These are phyloP conservation scores for Malus fusca DNA, from an alignment of 306 rosid genomes.

Conservation along the genomic window DNA sequence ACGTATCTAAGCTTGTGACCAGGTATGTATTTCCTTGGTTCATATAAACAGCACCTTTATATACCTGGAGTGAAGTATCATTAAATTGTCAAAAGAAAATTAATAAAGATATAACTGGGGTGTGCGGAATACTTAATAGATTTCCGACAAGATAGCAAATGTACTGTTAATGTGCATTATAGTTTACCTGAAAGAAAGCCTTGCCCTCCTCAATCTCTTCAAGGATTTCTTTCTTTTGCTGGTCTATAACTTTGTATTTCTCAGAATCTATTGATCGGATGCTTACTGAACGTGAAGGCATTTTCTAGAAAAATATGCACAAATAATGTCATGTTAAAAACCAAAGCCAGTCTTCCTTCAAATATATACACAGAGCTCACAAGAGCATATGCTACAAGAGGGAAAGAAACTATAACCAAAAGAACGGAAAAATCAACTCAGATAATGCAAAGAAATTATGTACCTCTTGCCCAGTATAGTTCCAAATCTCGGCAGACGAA, in stretches of 20 bases:
- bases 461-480: constrained; percentile 77
- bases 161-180: neutral
- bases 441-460: constrained; percentile 5
- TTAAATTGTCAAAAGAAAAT: neutral
- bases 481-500: constrained; percentile 55
- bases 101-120: neutral
- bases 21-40: constrained; percentile 83
- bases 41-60: constrained; percentile 91
- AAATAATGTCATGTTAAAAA: neutral
- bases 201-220: constrained; percentile 98
- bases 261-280: constrained; percentile 77
- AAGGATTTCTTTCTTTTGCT: constrained; percentile 46
- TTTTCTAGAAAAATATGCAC: constrained; percentile 41
- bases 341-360: neutral
- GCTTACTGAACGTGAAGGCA: constrained; percentile 62
- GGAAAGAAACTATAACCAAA: constrained; percentile 6
- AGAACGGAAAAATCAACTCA: constrained; percentile 13
- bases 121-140: neutral
- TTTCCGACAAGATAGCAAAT: neutral
- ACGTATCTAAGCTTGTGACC: constrained; percentile 59
- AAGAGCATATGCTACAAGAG: neutral
- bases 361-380: constrained; percentile 12
- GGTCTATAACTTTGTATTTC: constrained; percentile 61
- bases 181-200: constrained; percentile 82
- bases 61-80: constrained; percentile 48